Evolutionary conservation across 176 grass and related monocot genomes (phyloP), one percentile per base, ranked within the genome.

Genomic region (Chloris gayana): DNA sequence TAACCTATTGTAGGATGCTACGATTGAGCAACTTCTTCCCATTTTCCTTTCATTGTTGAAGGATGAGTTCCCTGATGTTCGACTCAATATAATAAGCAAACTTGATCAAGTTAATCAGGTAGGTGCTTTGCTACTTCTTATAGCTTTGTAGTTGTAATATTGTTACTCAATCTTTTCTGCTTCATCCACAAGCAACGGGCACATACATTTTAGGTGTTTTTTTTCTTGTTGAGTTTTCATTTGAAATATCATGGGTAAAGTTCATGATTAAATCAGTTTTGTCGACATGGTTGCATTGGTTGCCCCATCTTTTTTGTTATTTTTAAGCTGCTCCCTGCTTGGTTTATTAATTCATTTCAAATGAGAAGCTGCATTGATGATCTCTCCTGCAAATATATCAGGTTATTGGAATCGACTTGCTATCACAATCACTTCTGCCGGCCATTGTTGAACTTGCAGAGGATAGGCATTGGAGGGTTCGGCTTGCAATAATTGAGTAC

Each of bases 21-120:
- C 93, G 4, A 87, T 95, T 35, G 93, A 89, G 44, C 92, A 98
- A 79, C 95, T 98, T 83, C 92, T 37, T 80, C 95, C 95, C 62
- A 91, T 98, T 87, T 98, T 98, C 74, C 95, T 98, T 67, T 94
- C 95, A 82, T 87, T 98, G 88, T 84, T 98, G 15, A 93, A 98
- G 82, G 95, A 94, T 65, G 95, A 98, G 50, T 98, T 98, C 82
- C 95, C 95, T 85, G 95, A 98, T 87, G 95, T 98, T 64, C 90
- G 95, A 69, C 88, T 98, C 41, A 94, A 95, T 79, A 95, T 98
- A 85, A 98, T 98, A 32, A 98, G 95, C 79, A 98, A 98, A 84
- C 92, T 98, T 30, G 91, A 94, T 84, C 88, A 94, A 88, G 88
- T 94, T 58, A 94, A 79, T 85, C 91, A 89, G 84, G 70, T 77